These are phyloP conservation scores for Scheffersomyces titani DNA, from an alignment of 1,139 yeast species.

Conservation along the genomic window DNA sequence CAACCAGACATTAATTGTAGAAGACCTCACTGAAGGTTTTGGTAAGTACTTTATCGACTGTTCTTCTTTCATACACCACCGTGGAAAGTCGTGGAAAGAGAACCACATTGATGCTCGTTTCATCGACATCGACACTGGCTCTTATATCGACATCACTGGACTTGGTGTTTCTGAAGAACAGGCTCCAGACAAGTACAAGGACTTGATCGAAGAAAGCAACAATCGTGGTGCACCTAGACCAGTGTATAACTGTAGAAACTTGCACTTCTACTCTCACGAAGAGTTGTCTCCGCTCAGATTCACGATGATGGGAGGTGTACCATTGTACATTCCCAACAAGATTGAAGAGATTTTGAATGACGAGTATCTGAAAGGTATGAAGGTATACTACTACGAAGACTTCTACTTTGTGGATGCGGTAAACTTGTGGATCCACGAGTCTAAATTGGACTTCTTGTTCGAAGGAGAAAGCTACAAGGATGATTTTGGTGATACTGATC, in stretches of 20 bases:
- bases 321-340: constrained; percentile 29
- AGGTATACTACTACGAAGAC: constrained; percentile 18
- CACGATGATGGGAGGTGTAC: constrained; percentile 35
- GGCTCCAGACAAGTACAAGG: constrained; percentile 20
- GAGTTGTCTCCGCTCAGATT: constrained; percentile 35
- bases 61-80: constrained; percentile 32
- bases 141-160: constrained; percentile 42
- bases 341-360: constrained; percentile 26
- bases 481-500: constrained; percentile 12
- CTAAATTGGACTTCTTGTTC: constrained; percentile 16
- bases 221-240: constrained; percentile 16
- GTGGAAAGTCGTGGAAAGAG: constrained; percentile 28
- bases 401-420: constrained; percentile 23
- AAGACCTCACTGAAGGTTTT: constrained; percentile 32
- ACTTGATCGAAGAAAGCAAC: constrained; percentile 10
- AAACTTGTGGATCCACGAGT: constrained; percentile 29
- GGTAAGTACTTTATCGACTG: constrained; percentile 37
- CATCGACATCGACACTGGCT: constrained; percentile 42
- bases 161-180: constrained; percentile 30
- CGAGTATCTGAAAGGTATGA: constrained; percentile 26
- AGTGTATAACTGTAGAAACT: constrained; percentile 33
- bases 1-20: constrained; percentile 33
- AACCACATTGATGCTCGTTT: constrained; percentile 44
- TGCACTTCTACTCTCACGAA: constrained; percentile 34
- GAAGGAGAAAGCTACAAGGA: constrained; percentile 13